Evolutionary conservation across 257 asterid genomes (phyloP).

Genomic region (Eucommia ulmoides): DNA sequence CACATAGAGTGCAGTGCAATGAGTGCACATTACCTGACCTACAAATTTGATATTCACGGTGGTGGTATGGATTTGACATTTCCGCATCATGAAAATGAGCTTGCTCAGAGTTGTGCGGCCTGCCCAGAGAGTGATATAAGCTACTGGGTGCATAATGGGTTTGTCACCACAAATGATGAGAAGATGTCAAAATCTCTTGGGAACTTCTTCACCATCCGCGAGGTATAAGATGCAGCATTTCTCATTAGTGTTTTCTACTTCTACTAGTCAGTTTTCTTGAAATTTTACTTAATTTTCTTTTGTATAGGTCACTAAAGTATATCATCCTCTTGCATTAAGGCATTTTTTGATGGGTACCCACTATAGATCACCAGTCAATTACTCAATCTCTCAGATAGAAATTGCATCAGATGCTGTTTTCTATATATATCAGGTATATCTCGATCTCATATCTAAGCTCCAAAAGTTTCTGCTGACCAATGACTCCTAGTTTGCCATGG

Average conservation of each 20-base stretch:
- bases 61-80: constrained; percentile 92
- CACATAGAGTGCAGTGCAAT: constrained; percentile 95
- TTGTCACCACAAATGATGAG: constrained; percentile 65
- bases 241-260: neutral
- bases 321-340: constrained; percentile 88
- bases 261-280: neutral
- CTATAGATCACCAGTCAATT: constrained; percentile 80
- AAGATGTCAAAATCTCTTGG: constrained; percentile 85
- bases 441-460: too few relatives aligned
- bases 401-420: constrained; percentile 66
- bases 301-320: constrained; percentile 53
- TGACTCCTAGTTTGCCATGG: too few relatives aligned
- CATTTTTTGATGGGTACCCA: constrained; percentile 73
- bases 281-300: neutral
- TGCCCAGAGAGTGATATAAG: constrained; percentile 63
- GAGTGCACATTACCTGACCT: constrained; percentile 80
- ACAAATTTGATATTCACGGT: constrained; percentile 77
- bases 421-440: constrained; percentile 62
- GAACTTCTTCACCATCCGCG: constrained; percentile 78
- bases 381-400: constrained; percentile 57
- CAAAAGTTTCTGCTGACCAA: too few relatives aligned
- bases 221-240: constrained; percentile 28
- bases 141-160: constrained; percentile 85
- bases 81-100: constrained; percentile 89
- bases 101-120: constrained; percentile 90